Evolutionary conservation across 345 rosid species (phyloP).

Genomic region (Dipteronia sinensis): DNA sequence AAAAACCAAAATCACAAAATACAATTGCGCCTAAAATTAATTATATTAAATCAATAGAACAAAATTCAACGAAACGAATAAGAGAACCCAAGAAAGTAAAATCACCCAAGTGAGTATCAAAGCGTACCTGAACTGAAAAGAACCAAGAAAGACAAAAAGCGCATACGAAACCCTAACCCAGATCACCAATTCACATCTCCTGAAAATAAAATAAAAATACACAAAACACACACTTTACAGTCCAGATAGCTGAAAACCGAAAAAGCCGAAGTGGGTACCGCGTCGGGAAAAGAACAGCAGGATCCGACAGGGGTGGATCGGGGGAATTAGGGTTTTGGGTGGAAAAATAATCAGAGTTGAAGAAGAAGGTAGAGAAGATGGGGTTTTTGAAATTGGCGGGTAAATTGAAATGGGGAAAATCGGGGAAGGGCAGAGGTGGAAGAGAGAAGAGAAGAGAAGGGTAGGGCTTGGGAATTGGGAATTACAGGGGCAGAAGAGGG

Average conservation of each 20-base stretch:
- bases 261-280: conserved; percentile 22
- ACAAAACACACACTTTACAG: background rate
- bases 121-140: conserved; percentile 16
- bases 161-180: background rate
- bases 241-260: background rate
- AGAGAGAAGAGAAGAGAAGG: conserved; percentile 31
- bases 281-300: background rate
- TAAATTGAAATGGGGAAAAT: conserved; percentile 28
- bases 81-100: background rate
- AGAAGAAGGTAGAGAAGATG: conserved; percentile 13
- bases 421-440: conserved; percentile 29
- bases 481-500: conserved; percentile 68
- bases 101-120: background rate
- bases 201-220: background rate
- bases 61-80: background rate
- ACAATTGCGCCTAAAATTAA: background rate
- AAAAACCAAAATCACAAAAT: background rate
- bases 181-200: background rate
- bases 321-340: conserved; percentile 18
- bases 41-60: background rate
- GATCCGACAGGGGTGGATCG: background rate
- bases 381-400: conserved; percentile 49
- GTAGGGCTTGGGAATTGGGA: conserved; percentile 42
- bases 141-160: too few relatives aligned
- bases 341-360: conserved; percentile 7